Evolutionary conservation across 441 rosid species (phyloP).

Genomic region (Euphorbia corollata): DNA sequence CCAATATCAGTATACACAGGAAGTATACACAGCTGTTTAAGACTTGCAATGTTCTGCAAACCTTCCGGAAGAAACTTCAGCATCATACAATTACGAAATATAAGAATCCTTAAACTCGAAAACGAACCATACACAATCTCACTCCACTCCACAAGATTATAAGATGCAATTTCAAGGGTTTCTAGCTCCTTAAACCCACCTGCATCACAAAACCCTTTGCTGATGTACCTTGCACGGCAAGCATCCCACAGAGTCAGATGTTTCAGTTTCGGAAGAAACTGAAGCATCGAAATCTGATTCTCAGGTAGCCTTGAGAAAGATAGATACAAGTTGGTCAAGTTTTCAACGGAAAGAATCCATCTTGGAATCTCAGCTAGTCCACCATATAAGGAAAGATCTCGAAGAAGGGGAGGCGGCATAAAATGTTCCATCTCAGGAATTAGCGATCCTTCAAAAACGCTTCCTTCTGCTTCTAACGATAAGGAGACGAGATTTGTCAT

Average conservation of each 20-base stretch:
- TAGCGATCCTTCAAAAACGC: not conserved
- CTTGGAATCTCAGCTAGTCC: constrained; percentile 17
- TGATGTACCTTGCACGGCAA: constrained; percentile 4
- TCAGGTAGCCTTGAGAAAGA: not conserved
- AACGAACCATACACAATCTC: constrained; percentile 19
- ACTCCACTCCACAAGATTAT: constrained; percentile 11
- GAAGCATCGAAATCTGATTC: not conserved
- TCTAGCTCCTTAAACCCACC: constrained; percentile 18
- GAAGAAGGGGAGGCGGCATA: constrained; percentile 18
- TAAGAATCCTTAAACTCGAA: constrained; percentile 11
- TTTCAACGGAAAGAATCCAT: constrained; percentile 15
- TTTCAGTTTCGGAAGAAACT: constrained; percentile 20
- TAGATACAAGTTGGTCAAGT: not conserved
- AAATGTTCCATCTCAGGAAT: constrained; percentile 16
- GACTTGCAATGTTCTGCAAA: constrained; percentile 16
- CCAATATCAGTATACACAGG: constrained; percentile 12
- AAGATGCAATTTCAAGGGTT: constrained; percentile 12
- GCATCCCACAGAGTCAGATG: constrained; percentile 11
- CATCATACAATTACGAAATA: not conserved
- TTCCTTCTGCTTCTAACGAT: constrained; percentile 8
- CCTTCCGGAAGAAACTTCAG: constrained; percentile 22
- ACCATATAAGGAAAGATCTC: not conserved
- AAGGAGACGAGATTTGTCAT: constrained; percentile 13
- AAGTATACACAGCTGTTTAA: not conserved
- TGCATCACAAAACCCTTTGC: constrained; percentile 14